Conservation (phyloP, 1,284 basidiomycete genomes). For the Tilletia walkeri region DNA sequence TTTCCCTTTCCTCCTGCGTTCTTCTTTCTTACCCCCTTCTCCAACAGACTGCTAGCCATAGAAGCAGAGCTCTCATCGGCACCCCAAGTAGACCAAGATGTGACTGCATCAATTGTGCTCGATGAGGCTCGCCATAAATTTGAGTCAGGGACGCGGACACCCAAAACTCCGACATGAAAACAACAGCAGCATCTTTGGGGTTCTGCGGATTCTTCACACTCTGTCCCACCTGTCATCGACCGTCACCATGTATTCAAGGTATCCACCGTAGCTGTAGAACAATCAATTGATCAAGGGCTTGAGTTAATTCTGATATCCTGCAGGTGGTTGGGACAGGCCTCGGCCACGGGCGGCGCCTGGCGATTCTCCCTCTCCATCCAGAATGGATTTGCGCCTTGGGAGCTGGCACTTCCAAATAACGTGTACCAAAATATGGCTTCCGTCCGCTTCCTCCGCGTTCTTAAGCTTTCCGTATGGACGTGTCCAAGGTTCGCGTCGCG, state of each 20-base stretch:
- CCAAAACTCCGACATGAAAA: not conserved
- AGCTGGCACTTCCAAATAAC: too few species aligned
- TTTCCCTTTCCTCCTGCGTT: not conserved
- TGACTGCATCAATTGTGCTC: not conserved
- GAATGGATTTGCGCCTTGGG: too few species aligned
- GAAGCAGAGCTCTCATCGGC: not conserved
- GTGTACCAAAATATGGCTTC: too few species aligned
- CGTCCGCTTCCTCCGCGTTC: too few species aligned
- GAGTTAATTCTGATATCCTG: too few species aligned
- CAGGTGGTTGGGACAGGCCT: too few species aligned
- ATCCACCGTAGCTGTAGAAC: not conserved
- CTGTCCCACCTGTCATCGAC: not conserved
- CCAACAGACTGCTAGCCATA: not conserved
- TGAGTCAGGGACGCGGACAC: slow-evolving; percentile 13
- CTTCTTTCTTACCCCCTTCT: too few species aligned
- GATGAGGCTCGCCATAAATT: slow-evolving; percentile 5
- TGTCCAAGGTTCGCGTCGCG: too few species aligned
- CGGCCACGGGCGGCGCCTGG: too few species aligned
- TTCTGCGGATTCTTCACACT: not conserved
- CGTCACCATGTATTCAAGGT: not conserved
- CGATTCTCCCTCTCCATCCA: too few species aligned
- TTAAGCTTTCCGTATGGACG: too few species aligned
- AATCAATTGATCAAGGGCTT: not conserved
- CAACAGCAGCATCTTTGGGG: too few species aligned
- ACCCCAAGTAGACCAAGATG: not conserved